Conservation (phyloP, 2,329 filamentous ascomycete species). For the Boeremia exigua region DNA sequence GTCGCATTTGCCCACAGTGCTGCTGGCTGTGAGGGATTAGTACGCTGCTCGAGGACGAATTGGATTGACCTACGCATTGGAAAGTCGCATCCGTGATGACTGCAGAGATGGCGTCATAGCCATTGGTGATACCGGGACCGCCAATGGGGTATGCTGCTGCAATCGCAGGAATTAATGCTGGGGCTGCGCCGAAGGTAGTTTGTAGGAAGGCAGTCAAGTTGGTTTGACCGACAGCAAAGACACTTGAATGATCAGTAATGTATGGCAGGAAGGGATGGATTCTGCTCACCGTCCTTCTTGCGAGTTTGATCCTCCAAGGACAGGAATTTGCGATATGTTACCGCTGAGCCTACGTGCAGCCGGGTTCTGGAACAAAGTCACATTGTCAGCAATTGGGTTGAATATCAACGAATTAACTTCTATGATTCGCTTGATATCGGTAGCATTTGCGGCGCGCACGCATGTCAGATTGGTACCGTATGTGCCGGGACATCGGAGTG, state of each 20-base stretch:
- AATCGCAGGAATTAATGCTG: constrained; percentile 23
- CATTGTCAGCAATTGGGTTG: constrained; percentile 28
- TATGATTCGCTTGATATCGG: constrained; percentile 26
- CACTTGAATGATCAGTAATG: constrained; percentile 8
- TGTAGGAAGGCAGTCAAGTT: constrained; percentile 28
- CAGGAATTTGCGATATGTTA: constrained; percentile 36
- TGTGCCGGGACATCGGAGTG: constrained; percentile 29
- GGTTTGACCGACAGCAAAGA: constrained; percentile 27
- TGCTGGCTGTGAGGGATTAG: constrained; percentile 10
- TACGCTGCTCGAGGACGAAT: not conserved
- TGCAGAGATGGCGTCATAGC: constrained; percentile 25
- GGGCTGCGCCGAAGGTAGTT: constrained; percentile 16
- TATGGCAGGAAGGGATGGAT: not conserved
- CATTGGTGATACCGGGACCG: constrained; percentile 19
- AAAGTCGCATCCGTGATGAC: constrained; percentile 27
- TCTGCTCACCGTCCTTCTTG: constrained; percentile 31
- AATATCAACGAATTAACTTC: constrained; percentile 29
- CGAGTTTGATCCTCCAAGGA: constrained; percentile 33
- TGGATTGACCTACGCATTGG: constrained; percentile 20
- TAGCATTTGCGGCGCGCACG: constrained; percentile 27
- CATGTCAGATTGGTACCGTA: constrained; percentile 30
- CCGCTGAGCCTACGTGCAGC: constrained; percentile 23
- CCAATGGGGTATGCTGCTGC: constrained; percentile 32
- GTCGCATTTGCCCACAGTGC: constrained; percentile 34
- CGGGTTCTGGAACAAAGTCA: constrained; percentile 28